phyloP scores from a whole-genome alignment of 2,329 filamentous ascomycete genomes.

The Calonectria naviculata region DNA sequence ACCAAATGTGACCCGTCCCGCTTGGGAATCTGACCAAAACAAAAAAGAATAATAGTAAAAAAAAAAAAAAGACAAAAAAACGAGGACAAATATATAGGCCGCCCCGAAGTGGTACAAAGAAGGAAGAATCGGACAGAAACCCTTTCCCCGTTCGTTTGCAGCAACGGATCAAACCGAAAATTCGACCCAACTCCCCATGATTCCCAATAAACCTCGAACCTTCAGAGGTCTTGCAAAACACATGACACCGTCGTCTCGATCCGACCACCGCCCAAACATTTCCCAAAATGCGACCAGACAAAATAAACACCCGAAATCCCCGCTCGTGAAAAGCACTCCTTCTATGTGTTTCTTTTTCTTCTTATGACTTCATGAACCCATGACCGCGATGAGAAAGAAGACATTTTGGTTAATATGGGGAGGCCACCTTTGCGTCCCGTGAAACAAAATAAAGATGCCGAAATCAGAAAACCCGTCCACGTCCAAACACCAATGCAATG shows the following conservation, averaged over 20 bases:
- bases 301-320: conserved; percentile 48
- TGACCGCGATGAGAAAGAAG: conserved; percentile 44
- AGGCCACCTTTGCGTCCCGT: conserved; percentile 38
- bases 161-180: conserved; percentile 42
- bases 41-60: conserved; percentile 28
- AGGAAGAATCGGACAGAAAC: conserved; percentile 40
- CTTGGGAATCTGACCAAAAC: conserved; percentile 15
- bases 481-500: conserved; percentile 60
- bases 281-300: conserved; percentile 51
- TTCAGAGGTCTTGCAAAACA: conserved; percentile 43
- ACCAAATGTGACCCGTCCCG: conserved; percentile 29
- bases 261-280: conserved; percentile 47
- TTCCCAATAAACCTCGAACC: conserved; percentile 44
- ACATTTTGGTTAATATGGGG: conserved; percentile 43
- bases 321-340: conserved; percentile 47
- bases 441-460: conserved; percentile 42
- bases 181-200: conserved; percentile 51
- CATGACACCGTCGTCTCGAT: conserved; percentile 49
- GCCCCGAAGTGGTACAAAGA: conserved; percentile 43
- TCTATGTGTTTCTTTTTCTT: conserved; percentile 59
- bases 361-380: conserved; percentile 61
- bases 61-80: conserved; percentile 35
- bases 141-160: conserved; percentile 46
- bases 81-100: conserved; percentile 45
- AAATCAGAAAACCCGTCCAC: conserved; percentile 39